Percentiles rank a stretch among this genome's conserved stretches.
phyloP scores from a whole-genome alignment of 2,329 filamentous ascomycete genomes.

The Aspergillus persii region DNA sequence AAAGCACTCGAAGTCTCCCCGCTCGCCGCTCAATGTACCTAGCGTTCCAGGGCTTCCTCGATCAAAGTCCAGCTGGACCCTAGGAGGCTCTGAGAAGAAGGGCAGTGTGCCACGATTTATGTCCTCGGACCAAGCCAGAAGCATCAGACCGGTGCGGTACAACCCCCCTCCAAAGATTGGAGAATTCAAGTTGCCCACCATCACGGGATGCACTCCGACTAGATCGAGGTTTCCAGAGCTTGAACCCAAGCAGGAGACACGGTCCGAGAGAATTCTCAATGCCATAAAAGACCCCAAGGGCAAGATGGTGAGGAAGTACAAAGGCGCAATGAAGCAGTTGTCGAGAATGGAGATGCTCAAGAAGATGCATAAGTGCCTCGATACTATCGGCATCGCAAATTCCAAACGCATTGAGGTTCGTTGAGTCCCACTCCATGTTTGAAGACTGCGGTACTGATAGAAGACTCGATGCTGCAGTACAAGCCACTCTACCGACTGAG shows the following conservation, averaged over 20 bases:
- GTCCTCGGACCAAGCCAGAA: background rate
- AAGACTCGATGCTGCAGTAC: background rate
- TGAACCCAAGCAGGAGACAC: background rate
- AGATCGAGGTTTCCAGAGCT: background rate
- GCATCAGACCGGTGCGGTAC: conserved; percentile 3
- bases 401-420: background rate
- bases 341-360: background rate
- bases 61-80: background rate
- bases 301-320: background rate
- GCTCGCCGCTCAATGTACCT: background rate
- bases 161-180: background rate
- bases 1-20: background rate
- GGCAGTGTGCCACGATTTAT: conserved; percentile 7
- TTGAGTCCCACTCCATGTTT: background rate
- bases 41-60: background rate
- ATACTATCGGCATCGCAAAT: background rate
- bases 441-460: background rate
- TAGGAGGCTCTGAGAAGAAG: background rate
- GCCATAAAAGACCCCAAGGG: background rate
- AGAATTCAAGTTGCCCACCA: background rate
- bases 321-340: background rate
- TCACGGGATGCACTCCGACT: background rate
- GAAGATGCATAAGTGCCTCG: background rate
- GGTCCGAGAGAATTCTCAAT: background rate
- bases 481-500: background rate